Conservation (phyloP, 305 asterid species). For the Fraxinus greggii region DNA sequence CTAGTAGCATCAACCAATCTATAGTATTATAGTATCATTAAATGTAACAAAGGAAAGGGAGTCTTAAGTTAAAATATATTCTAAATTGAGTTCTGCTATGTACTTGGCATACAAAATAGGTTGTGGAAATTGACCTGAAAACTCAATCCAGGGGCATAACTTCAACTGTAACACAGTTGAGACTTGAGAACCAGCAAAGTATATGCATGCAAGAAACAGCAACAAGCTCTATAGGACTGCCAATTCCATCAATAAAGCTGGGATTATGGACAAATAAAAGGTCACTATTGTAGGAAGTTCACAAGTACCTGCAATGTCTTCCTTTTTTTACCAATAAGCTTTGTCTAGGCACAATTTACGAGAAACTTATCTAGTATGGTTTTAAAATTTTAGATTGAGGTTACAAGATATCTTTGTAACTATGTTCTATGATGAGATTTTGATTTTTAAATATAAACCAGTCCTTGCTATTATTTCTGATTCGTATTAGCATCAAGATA, state of each 20-base stretch:
- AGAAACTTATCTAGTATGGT: background rate
- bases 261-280: background rate
- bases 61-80: background rate
- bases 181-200: background rate
- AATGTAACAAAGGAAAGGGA: background rate
- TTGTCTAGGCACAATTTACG: background rate
- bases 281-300: background rate
- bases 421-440: background rate
- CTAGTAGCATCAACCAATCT: background rate
- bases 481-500: background rate
- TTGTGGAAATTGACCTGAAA: background rate
- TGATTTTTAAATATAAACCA: background rate
- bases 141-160: background rate
- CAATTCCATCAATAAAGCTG: background rate
- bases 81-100: background rate
- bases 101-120: background rate
- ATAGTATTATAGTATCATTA: background rate
- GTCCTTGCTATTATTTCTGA: background rate
- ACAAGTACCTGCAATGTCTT: background rate
- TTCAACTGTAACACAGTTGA: background rate
- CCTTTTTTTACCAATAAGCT: background rate
- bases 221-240: background rate
- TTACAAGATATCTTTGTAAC: background rate
- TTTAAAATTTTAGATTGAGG: background rate
- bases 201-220: background rate